Evolutionary conservation across 768 basidiomycete species (phyloP).

Genomic region (Suillus discolor): DNA sequence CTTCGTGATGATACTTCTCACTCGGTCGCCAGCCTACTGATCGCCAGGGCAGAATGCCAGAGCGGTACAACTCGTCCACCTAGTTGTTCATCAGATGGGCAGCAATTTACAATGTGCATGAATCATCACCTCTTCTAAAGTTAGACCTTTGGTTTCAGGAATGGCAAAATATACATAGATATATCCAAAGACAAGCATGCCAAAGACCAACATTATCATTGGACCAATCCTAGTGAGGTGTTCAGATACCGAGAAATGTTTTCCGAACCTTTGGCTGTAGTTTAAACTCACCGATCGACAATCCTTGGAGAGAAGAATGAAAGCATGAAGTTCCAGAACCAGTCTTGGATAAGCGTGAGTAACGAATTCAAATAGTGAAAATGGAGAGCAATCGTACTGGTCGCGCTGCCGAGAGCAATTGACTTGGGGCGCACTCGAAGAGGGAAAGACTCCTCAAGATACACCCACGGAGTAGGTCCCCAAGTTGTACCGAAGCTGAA

Average conservation of each 20-base stretch:
- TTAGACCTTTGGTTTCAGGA: constrained; percentile 81
- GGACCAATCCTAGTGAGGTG: constrained; percentile 57
- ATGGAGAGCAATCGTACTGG: constrained; percentile 35
- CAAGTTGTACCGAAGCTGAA: constrained; percentile 73
- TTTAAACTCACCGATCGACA: constrained; percentile 47
- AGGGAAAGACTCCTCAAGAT: constrained; percentile 81
- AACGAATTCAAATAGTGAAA: background rate
- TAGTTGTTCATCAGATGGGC: constrained; percentile 20
- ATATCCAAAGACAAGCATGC: constrained; percentile 69
- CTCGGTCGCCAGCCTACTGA: constrained; percentile 60
- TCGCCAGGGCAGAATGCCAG: constrained; percentile 68
- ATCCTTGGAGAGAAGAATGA: constrained; percentile 75
- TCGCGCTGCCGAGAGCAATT: constrained; percentile 73
- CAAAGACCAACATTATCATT: constrained; percentile 72
- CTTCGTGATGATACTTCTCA: constrained; percentile 40
- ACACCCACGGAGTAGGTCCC: constrained; percentile 79
- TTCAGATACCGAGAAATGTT: background rate
- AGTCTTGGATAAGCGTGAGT: constrained; percentile 37
- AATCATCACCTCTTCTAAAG: constrained; percentile 62
- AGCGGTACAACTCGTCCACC: constrained; percentile 77
- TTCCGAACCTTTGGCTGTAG: background rate
- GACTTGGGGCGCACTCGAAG: constrained; percentile 77
- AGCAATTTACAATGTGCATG: background rate
- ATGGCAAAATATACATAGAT: constrained; percentile 76
- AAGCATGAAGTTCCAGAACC: constrained; percentile 79